These are phyloP conservation scores for Lasiosphaeria hispida DNA, from an alignment of 495 filamentous ascomycete genomes.

Conservation along the genomic window DNA sequence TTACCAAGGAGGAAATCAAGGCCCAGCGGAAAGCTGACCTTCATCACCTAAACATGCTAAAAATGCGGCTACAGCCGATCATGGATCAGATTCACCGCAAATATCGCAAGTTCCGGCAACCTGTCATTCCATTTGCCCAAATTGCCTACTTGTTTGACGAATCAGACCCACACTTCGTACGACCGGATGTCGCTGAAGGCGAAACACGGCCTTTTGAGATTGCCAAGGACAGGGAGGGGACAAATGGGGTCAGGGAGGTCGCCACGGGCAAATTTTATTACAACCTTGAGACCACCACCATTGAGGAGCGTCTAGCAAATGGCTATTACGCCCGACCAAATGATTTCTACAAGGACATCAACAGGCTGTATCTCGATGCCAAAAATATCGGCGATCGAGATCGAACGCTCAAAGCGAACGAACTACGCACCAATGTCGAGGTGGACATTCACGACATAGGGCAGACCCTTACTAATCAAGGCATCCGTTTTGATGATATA, in stretches of 20 bases:
- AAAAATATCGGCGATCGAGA: conserved; percentile 72
- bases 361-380: conserved; percentile 78
- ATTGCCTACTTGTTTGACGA: conserved; percentile 83
- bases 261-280: conserved; percentile 82
- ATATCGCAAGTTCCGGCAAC: conserved; percentile 79
- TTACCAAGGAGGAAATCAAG: conserved; percentile 74
- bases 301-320: conserved; percentile 91
- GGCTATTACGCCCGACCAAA: conserved; percentile 87
- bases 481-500: conserved; percentile 49
- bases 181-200: conserved; percentile 66
- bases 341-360: conserved; percentile 85
- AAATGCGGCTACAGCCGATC: conserved; percentile 81
- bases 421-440: conserved; percentile 86
- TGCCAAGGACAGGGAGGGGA: conserved; percentile 69
- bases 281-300: conserved; percentile 88
- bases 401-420: conserved; percentile 76
- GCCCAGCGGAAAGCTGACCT: conserved; percentile 78
- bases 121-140: conserved; percentile 67
- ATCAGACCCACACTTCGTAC: conserved; percentile 73
- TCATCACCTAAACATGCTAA: conserved; percentile 76
- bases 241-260: conserved; percentile 64
- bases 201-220: conserved; percentile 71
- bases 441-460: conserved; percentile 78
- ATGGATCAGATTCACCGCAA: conserved; percentile 90
- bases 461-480: conserved; percentile 48